Evolutionary conservation across 331 rosid species (phyloP), one percentile per base, ranked within the genome.

Genomic region (Cydonia oblonga): DNA sequence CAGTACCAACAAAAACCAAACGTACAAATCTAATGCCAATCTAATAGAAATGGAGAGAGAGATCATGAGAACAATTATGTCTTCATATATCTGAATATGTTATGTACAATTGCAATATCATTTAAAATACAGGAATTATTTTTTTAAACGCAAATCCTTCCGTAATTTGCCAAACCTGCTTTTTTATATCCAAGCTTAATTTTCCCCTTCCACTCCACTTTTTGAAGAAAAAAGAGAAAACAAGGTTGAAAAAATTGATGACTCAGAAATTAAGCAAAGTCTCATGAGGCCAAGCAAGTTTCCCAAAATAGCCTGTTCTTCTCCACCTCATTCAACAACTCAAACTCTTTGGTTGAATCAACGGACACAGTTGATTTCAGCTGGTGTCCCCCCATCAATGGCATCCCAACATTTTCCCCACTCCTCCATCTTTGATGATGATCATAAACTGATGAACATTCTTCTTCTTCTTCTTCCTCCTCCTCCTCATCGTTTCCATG

Each of bases 261-360:
- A 56, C 11, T 60, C 28, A 3, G 19, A 38, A 24, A 46, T 4
- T 4, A 56, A 11, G 7, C 7, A 22, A 26, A 9, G 30, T 15
- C 7, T 72, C 70, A 87, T 1, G 90, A 82, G 6, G 90, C 90
- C 85, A 86, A 73, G 64, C 90, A 86, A 69, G 90, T 29, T 74
- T 86, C 90, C 90, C 90, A 86, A 70, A 86, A 86, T 0, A 77
- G 71, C 83, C 64, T 66, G 85, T 65, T 86, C 82, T 75, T 81
- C 44, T 86, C 90, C 80, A 64, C 68, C 77, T 84, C 90, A 65
- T 80, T 80, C 81, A 84, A 33, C 76, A 58, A 33, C 70, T 81
- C 76, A 20, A 78, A 77, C 40, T 82, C 76, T 14, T 66, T 38
- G 2, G 83, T 81, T 63, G 87, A 84, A 52, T 84, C 88, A 14